phyloP scores from a whole-genome alignment of 2,329 filamentous ascomycete genomes.

The Sordariomycetes sp. region DNA sequence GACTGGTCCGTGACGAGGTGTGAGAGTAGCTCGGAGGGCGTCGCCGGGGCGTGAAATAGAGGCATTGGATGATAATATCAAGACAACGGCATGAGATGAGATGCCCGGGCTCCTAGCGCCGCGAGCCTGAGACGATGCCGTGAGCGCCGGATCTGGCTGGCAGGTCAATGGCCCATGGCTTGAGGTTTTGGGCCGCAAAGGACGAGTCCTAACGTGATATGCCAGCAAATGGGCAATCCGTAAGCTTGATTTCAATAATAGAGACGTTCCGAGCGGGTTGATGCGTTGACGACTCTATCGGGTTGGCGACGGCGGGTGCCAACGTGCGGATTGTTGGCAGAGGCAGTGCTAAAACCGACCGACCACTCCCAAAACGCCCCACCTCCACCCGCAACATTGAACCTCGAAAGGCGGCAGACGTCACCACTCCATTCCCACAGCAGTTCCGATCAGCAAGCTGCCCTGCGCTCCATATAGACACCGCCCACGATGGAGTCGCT shows the following conservation, averaged over 20 bases:
- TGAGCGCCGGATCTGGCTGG: too few species aligned
- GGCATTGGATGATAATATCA: conserved; percentile 12
- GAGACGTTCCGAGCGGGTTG: background rate
- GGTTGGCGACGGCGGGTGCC: background rate
- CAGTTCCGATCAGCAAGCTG: background rate
- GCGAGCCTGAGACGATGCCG: background rate
- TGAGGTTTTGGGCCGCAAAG: too few species aligned
- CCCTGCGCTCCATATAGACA: background rate
- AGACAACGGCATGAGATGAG: background rate
- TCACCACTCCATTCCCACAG: background rate
- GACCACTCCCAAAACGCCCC: background rate
- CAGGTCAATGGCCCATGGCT: too few species aligned
- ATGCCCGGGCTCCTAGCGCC: background rate
- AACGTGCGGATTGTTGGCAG: background rate
- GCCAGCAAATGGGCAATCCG: too few species aligned
- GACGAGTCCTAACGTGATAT: too few species aligned
- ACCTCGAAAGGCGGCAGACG: background rate
- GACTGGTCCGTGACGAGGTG: conserved; percentile 44
- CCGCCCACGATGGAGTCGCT: conserved; percentile 72
- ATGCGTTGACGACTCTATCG: too few species aligned
- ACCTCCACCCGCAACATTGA: background rate
- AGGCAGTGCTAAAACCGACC: background rate
- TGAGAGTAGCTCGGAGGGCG: conserved; percentile 49
- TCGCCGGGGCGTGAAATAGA: conserved; percentile 35
- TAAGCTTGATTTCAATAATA: too few species aligned